Conservation (phyloP, 1,139 yeast genomes). For the Tardiomyces digboiensis region DNA sequence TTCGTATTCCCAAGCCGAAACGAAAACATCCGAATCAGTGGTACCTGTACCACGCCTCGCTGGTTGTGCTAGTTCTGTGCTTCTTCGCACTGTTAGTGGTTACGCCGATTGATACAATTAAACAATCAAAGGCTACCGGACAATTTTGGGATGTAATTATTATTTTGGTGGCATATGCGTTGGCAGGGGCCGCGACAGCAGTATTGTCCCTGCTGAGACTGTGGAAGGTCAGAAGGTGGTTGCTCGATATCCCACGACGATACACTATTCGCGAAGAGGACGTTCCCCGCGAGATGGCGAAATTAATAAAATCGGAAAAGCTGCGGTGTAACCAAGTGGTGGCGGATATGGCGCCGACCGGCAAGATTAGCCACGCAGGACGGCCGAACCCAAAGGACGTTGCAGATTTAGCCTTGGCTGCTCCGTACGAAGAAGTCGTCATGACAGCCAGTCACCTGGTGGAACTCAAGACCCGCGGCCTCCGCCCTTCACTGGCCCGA, state of each 20-base stretch:
- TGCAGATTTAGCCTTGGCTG: slow-evolving; percentile 32
- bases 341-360: slow-evolving; percentile 31
- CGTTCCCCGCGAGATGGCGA: slow-evolving; percentile 40
- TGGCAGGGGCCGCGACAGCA: slow-evolving; percentile 41
- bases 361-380: slow-evolving; percentile 51
- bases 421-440: slow-evolving; percentile 52
- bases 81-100: slow-evolving; percentile 50
- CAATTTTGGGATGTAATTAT: slow-evolving; percentile 57
- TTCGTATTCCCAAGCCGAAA: not conserved
- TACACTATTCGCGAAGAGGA: slow-evolving; percentile 65
- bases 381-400: slow-evolving; percentile 28
- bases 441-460: slow-evolving; percentile 17
- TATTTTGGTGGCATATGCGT: slow-evolving; percentile 62
- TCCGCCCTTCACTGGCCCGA: slow-evolving; percentile 33
- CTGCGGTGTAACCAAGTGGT: slow-evolving; percentile 39
- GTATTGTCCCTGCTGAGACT: slow-evolving; percentile 42
- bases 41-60: slow-evolving; percentile 42
- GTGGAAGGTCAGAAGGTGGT: slow-evolving; percentile 43
- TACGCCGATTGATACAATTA: slow-evolving; percentile 62
- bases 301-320: slow-evolving; percentile 35
- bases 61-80: slow-evolving; percentile 40
- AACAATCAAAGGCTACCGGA: slow-evolving; percentile 47
- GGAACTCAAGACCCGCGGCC: slow-evolving; percentile 36
- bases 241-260: slow-evolving; percentile 65
- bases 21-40: not conserved